Conservation (phyloP, 1,139 yeast species). For the Saccharomyces hybrid region DNA sequence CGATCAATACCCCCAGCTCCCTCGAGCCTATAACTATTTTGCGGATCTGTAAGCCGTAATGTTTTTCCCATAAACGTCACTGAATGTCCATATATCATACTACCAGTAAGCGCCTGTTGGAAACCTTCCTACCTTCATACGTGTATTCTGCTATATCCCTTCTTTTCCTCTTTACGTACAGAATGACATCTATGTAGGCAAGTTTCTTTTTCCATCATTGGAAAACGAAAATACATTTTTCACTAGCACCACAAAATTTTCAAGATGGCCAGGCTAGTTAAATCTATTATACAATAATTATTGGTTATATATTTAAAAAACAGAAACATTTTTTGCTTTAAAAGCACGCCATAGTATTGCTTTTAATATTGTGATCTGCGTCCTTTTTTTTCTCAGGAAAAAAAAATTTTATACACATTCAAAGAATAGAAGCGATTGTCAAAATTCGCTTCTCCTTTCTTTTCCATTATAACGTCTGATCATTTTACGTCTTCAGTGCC, state of each 20-base stretch:
- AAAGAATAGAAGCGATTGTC: neutral
- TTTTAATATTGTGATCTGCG: neutral
- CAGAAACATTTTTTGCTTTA: neutral
- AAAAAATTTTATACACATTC: neutral
- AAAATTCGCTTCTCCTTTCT: neutral
- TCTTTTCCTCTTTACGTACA: neutral
- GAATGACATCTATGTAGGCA: neutral
- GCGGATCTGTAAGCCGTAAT: neutral
- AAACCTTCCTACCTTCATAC: neutral
- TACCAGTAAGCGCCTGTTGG: neutral
- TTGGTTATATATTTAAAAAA: neutral
- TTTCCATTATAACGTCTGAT: neutral
- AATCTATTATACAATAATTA: neutral
- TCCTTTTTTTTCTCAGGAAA: neutral
- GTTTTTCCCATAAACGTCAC: neutral
- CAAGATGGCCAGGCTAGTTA: neutral
- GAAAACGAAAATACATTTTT: neutral
- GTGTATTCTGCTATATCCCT: neutral
- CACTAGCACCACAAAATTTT: neutral
- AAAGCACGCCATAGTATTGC: neutral
- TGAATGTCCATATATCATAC: neutral
- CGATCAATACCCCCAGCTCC: neutral
- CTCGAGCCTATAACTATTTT: too few species aligned
- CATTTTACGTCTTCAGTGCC: neutral
- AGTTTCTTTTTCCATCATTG: neutral